A percentile compares a stretch with the other conserved stretches of the same genome.
phyloP scores from a whole-genome alignment of 352 stramenopile genomes.

The Phytophthora podocarpi region DNA sequence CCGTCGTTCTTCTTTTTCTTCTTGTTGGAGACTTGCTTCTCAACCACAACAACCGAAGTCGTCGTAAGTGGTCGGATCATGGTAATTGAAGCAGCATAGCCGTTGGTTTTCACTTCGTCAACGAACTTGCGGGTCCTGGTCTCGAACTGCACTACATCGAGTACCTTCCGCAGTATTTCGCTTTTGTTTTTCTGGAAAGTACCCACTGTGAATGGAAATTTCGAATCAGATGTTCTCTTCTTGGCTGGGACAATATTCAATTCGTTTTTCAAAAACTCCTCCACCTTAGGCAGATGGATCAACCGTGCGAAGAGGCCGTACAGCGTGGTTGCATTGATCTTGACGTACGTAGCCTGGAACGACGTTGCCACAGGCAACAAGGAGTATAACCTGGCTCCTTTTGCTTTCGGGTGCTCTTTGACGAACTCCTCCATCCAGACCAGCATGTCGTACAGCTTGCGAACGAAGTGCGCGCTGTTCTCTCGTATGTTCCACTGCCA shows the following conservation, averaged over 20 bases:
- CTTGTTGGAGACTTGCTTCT: background rate
- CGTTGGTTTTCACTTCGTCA: slow-evolving; percentile 17
- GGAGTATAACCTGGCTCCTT: slow-evolving; percentile 13
- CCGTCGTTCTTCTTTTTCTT: slow-evolving; percentile 9
- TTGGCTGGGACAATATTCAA: no score
- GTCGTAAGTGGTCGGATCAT: background rate
- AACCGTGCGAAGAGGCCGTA: slow-evolving; percentile 9
- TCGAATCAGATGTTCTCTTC: no score
- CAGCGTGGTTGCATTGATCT: slow-evolving; percentile 22
- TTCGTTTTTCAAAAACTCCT: no score
- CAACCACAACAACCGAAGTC: background rate
- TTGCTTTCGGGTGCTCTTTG: slow-evolving; percentile 3
- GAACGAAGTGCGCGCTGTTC: background rate
- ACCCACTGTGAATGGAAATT: no score
- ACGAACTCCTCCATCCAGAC: slow-evolving; percentile 13
- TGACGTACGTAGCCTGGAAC: slow-evolving; percentile 7
- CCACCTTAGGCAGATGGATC: no score
- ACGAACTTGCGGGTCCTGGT: slow-evolving; percentile 9
- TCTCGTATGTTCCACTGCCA: background rate
- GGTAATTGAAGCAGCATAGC: slow-evolving; percentile 5
- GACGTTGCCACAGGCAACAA: slow-evolving; percentile 12
- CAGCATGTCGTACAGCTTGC: slow-evolving; percentile 9
- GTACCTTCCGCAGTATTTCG: no score
- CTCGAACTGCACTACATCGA: slow-evolving; percentile 4
- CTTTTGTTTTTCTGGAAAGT: no score